Base-by-base conservation (phyloP, 1,139 yeast species). In the Yamadazyma blattariae region DNA sequence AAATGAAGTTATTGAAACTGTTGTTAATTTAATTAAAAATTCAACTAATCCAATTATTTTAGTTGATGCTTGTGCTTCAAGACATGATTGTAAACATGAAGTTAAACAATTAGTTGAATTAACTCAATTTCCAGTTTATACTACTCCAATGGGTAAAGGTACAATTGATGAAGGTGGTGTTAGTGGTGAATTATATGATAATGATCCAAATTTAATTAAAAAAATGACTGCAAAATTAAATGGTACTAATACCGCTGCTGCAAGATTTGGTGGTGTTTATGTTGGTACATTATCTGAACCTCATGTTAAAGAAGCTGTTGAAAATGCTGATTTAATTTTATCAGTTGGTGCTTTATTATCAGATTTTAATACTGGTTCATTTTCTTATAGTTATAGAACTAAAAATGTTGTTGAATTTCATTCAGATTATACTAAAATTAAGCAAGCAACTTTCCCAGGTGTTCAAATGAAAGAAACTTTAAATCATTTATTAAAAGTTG, bases 71-170 rank as follows among this genome's bases (percentile, higher is more conserved):
- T 86, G 95, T 71, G 88, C 90, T 42, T 67, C 82, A 35, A 77
- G 95, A 66, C 95, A 86, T 61, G 71, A 71, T 46, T 83, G 81
- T 51, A 73, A 71, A 52, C 64, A 59, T 24, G 88, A 82, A 61
- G 82, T 85, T 41, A 67, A 63, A 44, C 60, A 68, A 47, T 73
- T 87, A 55, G 83, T 84, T 37, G 77, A 79, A 48, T 54, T 66
- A 35, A 84, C 95, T 32, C 81, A 83, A 57, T 86, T 80, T 78
- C 94, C 95, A 26, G 85, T 83, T 24, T 86, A 77, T 64, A 84
- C 84, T 37, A 86, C 95, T 35, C 95, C 96, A 46, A 85, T 87
- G 95, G 95, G 95, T 63, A 86, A 86, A 65, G 84, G 89, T 44
- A 74, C 77, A 27, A 77, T 85, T 53, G 80, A 83, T 62, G 96